Conservation (phyloP, 495 filamentous ascomycete genomes). For the Aspergillus incahuasiensis region DNA sequence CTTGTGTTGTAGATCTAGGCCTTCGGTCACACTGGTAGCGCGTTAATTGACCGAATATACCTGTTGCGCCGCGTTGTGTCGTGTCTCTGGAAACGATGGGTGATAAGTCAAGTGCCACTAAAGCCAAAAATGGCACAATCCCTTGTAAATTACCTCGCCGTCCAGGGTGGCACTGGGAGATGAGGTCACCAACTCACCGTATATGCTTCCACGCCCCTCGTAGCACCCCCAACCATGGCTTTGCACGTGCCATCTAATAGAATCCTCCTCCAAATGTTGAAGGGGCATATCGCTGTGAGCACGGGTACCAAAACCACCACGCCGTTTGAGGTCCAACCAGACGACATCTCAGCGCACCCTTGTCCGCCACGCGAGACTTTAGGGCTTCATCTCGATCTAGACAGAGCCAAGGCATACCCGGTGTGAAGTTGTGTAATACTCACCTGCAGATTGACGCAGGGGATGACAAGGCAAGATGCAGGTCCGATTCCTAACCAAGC, state of each 20-base stretch:
- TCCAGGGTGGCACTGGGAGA: background rate
- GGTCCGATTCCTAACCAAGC: slow-evolving; percentile 1
- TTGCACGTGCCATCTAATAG: background rate
- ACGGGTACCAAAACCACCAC: background rate
- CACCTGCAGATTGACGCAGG: background rate
- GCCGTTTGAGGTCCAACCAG: background rate
- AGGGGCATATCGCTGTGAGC: background rate
- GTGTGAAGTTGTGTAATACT: background rate
- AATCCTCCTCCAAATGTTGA: background rate
- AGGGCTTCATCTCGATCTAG: background rate
- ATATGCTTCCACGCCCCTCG: background rate
- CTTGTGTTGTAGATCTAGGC: slow-evolving; percentile 14
- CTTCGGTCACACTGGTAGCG: slow-evolving; percentile 16
- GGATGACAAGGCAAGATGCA: background rate
- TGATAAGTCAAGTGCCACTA: background rate
- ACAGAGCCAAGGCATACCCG: background rate
- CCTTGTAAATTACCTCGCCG: background rate
- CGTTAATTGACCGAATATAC: slow-evolving; percentile 10
- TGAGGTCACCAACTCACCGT: background rate
- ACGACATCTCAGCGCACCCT: background rate
- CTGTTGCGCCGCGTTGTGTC: background rate
- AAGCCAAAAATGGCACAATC: background rate
- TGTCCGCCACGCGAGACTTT: background rate
- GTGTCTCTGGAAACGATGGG: background rate
- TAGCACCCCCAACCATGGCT: background rate